These are phyloP conservation scores for Arabis alpina DNA, from an alignment of 345 rosid species.

Conservation along the genomic window DNA sequence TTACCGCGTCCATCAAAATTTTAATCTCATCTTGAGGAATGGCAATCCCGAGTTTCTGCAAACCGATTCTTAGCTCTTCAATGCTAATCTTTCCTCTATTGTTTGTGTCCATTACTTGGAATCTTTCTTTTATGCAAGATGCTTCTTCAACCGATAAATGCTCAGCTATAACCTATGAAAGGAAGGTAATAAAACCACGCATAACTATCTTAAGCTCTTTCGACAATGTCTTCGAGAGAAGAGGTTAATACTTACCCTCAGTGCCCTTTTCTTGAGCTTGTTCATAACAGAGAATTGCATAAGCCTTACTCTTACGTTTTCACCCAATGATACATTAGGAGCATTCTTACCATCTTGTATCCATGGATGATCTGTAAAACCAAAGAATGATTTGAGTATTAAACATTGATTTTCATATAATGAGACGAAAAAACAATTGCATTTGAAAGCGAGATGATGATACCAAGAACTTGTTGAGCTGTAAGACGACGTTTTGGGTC, in stretches of 20 bases:
- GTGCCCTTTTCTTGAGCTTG: conserved; percentile 95
- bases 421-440: neutral
- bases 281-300: conserved; percentile 90
- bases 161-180: conserved; percentile 80
- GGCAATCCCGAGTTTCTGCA: conserved; percentile 70
- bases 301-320: conserved; percentile 87
- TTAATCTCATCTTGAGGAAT: conserved; percentile 77
- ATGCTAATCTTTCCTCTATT: conserved; percentile 77
- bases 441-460: conserved; percentile 5
- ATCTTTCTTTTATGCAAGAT: conserved; percentile 80
- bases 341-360: conserved; percentile 81
- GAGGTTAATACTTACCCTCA: conserved; percentile 55
- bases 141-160: conserved; percentile 89
- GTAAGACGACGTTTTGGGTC: conserved; percentile 78
- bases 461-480: conserved; percentile 95
- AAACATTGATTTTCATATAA: neutral
- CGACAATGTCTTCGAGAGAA: neutral
- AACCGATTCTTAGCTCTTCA: conserved; percentile 71
- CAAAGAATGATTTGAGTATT: conserved; percentile 3
- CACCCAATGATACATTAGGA: conserved; percentile 84
- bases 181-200: conserved; percentile 10
- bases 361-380: conserved; percentile 84
- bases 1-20: conserved; percentile 91
- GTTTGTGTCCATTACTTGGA: conserved; percentile 71
- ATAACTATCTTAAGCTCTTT: neutral